Percentiles rank a stretch among this genome's conserved stretches.
phyloP scores from a whole-genome alignment of 148 eudicot species.

The Cornus florida region DNA sequence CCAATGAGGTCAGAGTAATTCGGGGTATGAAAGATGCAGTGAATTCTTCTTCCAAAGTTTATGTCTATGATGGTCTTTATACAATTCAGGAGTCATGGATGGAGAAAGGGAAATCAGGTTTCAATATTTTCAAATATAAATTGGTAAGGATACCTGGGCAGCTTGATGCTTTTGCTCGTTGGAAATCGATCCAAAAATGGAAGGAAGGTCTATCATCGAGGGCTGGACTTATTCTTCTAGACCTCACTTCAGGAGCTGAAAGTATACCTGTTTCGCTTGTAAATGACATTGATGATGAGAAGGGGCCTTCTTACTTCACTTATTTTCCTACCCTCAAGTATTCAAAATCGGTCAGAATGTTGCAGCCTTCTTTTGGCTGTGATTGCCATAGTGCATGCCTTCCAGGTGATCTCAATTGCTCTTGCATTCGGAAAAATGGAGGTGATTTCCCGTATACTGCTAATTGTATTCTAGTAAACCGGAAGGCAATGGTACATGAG shows the following conservation, averaged over 20 bases:
- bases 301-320: conserved; percentile 30
- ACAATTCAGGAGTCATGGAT: conserved; percentile 32
- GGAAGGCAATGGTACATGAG: conserved; percentile 19
- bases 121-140: conserved; percentile 24
- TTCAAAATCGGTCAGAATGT: conserved; percentile 11
- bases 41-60: conserved; percentile 14
- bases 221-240: conserved; percentile 24
- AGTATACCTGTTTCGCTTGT: conserved; percentile 29
- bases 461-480: conserved; percentile 9
- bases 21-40: conserved; percentile 21
- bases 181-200: conserved; percentile 32
- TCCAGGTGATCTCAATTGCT: conserved; percentile 19
- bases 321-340: conserved; percentile 12
- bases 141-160: conserved; percentile 31
- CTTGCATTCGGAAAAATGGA: conserved; percentile 22
- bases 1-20: conserved; percentile 24
- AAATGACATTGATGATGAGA: conserved; percentile 32
- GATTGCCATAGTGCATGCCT: conserved; percentile 20
- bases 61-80: conserved; percentile 34
- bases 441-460: conserved; percentile 20
- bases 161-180: conserved; percentile 20
- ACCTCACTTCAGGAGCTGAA: conserved; percentile 31
- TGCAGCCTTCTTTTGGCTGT: conserved; percentile 19
- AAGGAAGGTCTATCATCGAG: conserved; percentile 17
- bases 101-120: conserved; percentile 29